These are phyloP conservation scores for Cavenderia fasciculata DNA, from an alignment of 78 protist genomes.

Conservation along the genomic window DNA sequence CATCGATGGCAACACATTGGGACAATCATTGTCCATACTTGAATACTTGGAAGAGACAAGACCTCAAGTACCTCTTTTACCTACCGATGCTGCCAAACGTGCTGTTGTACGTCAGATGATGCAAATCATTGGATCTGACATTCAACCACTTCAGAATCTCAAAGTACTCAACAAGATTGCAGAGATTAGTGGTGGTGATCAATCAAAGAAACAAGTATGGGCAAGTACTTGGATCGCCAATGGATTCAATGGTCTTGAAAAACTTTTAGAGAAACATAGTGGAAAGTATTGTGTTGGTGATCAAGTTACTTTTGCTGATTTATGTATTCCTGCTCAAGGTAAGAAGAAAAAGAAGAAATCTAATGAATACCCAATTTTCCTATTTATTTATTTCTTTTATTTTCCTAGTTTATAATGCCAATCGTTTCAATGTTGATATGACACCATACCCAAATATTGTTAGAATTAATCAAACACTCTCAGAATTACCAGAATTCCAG, in stretches of 20 bases:
- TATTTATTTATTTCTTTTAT: too few relatives aligned
- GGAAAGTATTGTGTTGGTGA: slow-evolving; percentile 79
- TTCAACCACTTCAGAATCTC: slow-evolving; percentile 86
- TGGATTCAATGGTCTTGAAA: slow-evolving; percentile 75
- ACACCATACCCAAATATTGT: slow-evolving; percentile 55
- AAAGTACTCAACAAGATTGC: slow-evolving; percentile 35
- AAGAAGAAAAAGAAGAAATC: too few relatives aligned
- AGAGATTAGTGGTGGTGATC: slow-evolving; percentile 7
- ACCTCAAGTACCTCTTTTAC: slow-evolving; percentile 68
- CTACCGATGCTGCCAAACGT: slow-evolving; percentile 43
- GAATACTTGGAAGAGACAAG: slow-evolving; percentile 82
- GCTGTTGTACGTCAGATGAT: slow-evolving; percentile 76
- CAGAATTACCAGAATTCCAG: slow-evolving; percentile 33
- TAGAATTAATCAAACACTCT: slow-evolving; percentile 22
- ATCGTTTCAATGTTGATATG: slow-evolving; percentile 70
- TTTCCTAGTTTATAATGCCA: slow-evolving; percentile 73
- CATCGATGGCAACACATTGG: slow-evolving; percentile 56
- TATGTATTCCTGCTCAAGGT: slow-evolving; percentile 66
- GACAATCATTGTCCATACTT: slow-evolving; percentile 83
- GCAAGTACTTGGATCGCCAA: slow-evolving; percentile 61
- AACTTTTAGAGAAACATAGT: slow-evolving; percentile 35
- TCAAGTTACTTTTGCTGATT: slow-evolving; percentile 43
- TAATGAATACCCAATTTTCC: too few relatives aligned
- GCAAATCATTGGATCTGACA: slow-evolving; percentile 79
- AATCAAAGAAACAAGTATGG: slow-evolving; percentile 60